Conservation (phyloP, 1,284 basidiomycete genomes). For the Porogramme epimiltina region DNA sequence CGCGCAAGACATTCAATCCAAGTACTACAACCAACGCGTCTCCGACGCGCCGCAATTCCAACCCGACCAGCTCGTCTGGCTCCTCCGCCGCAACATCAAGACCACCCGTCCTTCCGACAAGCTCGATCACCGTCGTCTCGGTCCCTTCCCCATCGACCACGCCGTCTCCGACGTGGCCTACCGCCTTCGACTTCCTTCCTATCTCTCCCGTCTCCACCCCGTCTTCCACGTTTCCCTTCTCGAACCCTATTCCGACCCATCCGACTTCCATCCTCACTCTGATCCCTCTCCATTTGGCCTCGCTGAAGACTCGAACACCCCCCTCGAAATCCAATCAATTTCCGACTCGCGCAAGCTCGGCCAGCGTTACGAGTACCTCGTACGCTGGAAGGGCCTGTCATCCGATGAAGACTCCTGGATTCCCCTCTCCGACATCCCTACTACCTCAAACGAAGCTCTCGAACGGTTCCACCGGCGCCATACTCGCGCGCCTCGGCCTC, state of each 20-base stretch:
- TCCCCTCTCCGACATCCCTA: slow-evolving; percentile 34
- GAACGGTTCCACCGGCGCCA: slow-evolving; percentile 36
- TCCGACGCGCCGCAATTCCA: slow-evolving; percentile 29
- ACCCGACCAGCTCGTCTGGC: slow-evolving; percentile 38
- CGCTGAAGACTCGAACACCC: slow-evolving; percentile 16
- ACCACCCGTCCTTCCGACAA: slow-evolving; percentile 42
- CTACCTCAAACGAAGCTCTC: slow-evolving; percentile 30
- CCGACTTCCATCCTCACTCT: slow-evolving; percentile 26
- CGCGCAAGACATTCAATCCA: slow-evolving; percentile 29
- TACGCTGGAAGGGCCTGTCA: slow-evolving; percentile 26
- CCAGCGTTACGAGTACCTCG: slow-evolving; percentile 34
- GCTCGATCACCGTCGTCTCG: slow-evolving; percentile 37
- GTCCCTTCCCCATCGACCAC: slow-evolving; percentile 39
- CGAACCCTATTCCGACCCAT: slow-evolving; percentile 34
- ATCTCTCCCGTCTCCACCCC: slow-evolving; percentile 35
- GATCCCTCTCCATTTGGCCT: slow-evolving; percentile 24
- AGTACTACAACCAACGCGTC: slow-evolving; percentile 25
- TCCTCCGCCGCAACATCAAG: slow-evolving; percentile 36
- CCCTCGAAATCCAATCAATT: slow-evolving; percentile 24
- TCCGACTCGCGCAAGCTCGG: slow-evolving; percentile 33
- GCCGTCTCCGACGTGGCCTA: slow-evolving; percentile 27
- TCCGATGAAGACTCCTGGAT: slow-evolving; percentile 32
- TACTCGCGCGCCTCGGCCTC: slow-evolving; percentile 30
- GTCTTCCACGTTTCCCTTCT: slow-evolving; percentile 47
- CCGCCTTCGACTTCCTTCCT: slow-evolving; percentile 34